These are phyloP conservation scores for Pseudogymnoascus sp. DNA, from an alignment of 2,329 filamentous ascomycete species.

Conservation along the genomic window DNA sequence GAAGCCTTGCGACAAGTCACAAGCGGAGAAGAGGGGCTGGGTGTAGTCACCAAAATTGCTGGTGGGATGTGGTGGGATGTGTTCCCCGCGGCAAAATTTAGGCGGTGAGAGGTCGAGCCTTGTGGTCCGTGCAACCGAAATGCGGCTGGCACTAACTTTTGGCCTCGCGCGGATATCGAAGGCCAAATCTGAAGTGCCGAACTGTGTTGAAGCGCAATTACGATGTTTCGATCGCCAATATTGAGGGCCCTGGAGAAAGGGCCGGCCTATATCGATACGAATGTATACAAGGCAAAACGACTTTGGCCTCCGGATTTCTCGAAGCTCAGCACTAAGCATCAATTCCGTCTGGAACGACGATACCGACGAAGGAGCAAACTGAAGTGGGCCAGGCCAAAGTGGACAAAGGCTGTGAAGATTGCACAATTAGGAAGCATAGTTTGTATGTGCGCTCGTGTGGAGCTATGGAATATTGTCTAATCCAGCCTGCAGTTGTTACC, in stretches of 20 bases:
- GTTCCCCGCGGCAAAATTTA: slow-evolving; percentile 12
- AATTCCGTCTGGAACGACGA: slow-evolving; percentile 72
- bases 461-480: slow-evolving; percentile 14
- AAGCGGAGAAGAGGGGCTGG: slow-evolving; percentile 8
- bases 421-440: slow-evolving; percentile 43
- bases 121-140: slow-evolving; percentile 11
- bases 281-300: slow-evolving; percentile 61
- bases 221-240: slow-evolving; percentile 44
- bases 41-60: slow-evolving; percentile 6
- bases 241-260: slow-evolving; percentile 36
- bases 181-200: background rate
- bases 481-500: slow-evolving; percentile 39
- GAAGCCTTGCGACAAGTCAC: slow-evolving; percentile 8
- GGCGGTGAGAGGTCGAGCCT: slow-evolving; percentile 7
- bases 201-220: slow-evolving; percentile 9
- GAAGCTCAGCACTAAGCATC: slow-evolving; percentile 62
- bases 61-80: background rate
- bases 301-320: slow-evolving; percentile 74
- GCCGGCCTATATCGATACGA: slow-evolving; percentile 36
- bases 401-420: slow-evolving; percentile 60
- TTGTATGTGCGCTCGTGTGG: slow-evolving; percentile 21
- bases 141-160: background rate
- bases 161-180: background rate
- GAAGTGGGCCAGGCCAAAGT: slow-evolving; percentile 55
- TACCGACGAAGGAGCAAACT: slow-evolving; percentile 65